Conservation (phyloP, 108 stramenopile species). For the Conticribra guillardii region DNA sequence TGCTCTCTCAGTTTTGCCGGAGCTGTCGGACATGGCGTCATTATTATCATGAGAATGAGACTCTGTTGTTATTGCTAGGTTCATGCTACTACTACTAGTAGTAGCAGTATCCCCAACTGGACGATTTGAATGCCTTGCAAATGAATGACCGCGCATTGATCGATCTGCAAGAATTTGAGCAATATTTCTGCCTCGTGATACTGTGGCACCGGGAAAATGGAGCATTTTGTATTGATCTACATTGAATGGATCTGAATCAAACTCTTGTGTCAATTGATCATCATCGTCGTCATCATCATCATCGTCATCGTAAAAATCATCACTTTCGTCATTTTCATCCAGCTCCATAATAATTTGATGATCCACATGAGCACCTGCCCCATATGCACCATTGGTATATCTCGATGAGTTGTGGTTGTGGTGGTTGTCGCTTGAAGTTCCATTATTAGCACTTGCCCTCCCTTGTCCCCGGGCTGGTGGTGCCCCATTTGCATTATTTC, state of each 20-base stretch:
- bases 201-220: conserved; percentile 2
- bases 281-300: conserved; percentile 24
- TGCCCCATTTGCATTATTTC: no score
- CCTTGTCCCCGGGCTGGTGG: no score
- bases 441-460: no score
- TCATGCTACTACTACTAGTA: not conserved
- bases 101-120: not conserved
- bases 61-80: not conserved
- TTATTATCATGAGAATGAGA: not conserved
- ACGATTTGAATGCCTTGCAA: not conserved
- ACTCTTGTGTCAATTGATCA: conserved; percentile 12
- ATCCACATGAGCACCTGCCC: no score
- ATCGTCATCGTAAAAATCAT: conserved; percentile 11
- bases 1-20: not conserved
- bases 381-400: no score
- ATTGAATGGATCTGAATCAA: conserved; percentile 18
- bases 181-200: conserved; percentile 10
- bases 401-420: no score
- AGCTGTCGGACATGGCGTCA: not conserved
- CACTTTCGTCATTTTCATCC: conserved; percentile 13
- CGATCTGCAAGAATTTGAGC: conserved; percentile 11
- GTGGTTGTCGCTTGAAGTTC: no score
- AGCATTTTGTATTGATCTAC: conserved; percentile 18
- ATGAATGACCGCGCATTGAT: not conserved
- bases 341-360: no score